Evolutionary conservation across 176 grass and related monocot species (phyloP), one percentile per base, ranked within the genome.

Genomic region (Hordeum vulgare): DNA sequence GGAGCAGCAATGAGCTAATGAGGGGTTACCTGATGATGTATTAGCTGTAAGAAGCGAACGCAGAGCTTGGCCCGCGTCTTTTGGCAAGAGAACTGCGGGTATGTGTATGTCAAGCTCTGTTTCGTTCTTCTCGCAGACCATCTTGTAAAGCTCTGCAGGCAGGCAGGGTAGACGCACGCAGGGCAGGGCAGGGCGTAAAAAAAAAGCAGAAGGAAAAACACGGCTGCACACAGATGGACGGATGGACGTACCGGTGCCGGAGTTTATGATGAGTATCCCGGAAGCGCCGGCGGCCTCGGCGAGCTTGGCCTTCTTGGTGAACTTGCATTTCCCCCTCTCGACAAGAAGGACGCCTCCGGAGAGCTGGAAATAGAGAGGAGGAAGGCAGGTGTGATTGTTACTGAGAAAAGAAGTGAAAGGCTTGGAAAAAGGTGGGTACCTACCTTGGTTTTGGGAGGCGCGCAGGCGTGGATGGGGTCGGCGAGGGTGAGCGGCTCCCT

Each of bases 201-300:
- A 20, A 56, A 56, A 56, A 21, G n/a, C 18, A 56, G 1, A 21
- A 9, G 21, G 51, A 54, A 21, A 51, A 51, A 54, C 2, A 45
- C 6, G 39, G 1, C 39, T 41, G 7, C 39, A 51, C 15, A 53
- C 49, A 17, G 17, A 53, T 2, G 45, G 0, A 13, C 5, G 47
- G 0, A 53, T 7, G 49, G 13, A 53, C 58, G 44, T 83, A 98
- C 96, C 96, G 12, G 93, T 92, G 58, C 36, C 85, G 58, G 93
- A 89, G 81, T 98, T 98, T 85, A 98, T 89, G 84, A 98, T 98
- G 56, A 98, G 61, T 65, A 98, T 98, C 61, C 77, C 91, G 82
- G 96, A 98, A 78, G 96, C 96, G 65, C 96, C 96, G 65, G 96
- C 89, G 75, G 91, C 96, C 90, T 98, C 89, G 33, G 96, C 96